Conservation (phyloP, 2,329 filamentous ascomycete species). For the Kalaharituber pfeilii region DNA sequence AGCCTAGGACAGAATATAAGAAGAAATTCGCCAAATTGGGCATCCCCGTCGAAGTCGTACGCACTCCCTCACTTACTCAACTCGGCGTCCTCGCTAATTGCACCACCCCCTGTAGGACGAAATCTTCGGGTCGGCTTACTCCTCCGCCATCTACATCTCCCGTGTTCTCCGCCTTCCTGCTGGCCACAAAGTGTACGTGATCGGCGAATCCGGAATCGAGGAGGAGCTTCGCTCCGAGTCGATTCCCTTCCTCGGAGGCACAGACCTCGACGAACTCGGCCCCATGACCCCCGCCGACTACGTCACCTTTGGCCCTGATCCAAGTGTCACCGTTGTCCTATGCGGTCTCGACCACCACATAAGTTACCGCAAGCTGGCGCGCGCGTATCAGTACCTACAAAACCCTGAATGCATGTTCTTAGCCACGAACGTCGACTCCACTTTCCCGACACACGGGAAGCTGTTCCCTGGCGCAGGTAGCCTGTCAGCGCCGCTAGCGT, state of each 20-base stretch:
- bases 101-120: constrained; percentile 43
- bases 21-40: constrained; percentile 72
- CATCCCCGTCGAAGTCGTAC: constrained; percentile 49
- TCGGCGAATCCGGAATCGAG: constrained; percentile 84
- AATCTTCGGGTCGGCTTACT: constrained; percentile 92
- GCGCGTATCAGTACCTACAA: constrained; percentile 71
- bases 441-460: constrained; percentile 60
- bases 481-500: constrained; percentile 57
- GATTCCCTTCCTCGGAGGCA: constrained; percentile 68
- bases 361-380: constrained; percentile 81
- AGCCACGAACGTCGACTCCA: constrained; percentile 85
- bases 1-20: constrained; percentile 82
- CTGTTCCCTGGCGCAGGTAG: constrained; percentile 88
- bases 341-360: constrained; percentile 84
- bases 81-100: background rate
- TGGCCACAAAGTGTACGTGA: constrained; percentile 78
- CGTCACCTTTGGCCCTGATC: constrained; percentile 59
- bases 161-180: constrained; percentile 67
- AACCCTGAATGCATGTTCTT: constrained; percentile 64
- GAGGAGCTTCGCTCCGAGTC: constrained; percentile 67
- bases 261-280: constrained; percentile 36
- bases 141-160: constrained; percentile 84
- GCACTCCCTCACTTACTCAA: background rate
- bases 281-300: constrained; percentile 52
- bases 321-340: constrained; percentile 54